Evolutionary conservation across 139 green algal genomes (phyloP), one percentile per base, ranked within the genome.

Genomic region (Pseudopediastrum boryanum): DNA sequence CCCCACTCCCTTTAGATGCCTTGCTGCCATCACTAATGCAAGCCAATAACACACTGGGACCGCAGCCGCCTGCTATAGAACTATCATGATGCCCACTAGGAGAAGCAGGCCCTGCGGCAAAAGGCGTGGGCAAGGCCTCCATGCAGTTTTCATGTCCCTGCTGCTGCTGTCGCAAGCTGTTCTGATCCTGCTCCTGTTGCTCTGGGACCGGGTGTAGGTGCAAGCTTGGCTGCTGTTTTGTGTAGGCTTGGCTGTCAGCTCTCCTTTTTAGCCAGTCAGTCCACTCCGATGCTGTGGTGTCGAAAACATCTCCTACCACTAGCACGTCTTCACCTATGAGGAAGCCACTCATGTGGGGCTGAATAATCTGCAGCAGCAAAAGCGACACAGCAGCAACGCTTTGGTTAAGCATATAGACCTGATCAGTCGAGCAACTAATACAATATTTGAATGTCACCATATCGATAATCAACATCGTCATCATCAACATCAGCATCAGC

Each of bases 201-300:
- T 41, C 43, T 41, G 69, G 56, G 54, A 70, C n/a, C 56, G 54
- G 33, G 27, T 7, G 58, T 33, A 4, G 54, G 41, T 16, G 58
- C 56, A 1, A 16, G 38, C 10, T 56, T 54, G 39, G 69, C n/a
- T n/a, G 35, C 35, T 21, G 29, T 51, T 39, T 56, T 78, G 54
- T 54, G 71, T 2, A 56, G 69, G 39, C 71, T 54, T 56, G 69
- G 42, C 54, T 70, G 71, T n/a, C n/a, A n/a, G n/a, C n/a, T n/a
- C n/a, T n/a, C n/a, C n/a, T 21, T 58, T 16, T 21, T 58, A 21
- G 48, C 48, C 48, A n/a, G 19, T n/a, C 19, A 16, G 19, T 16
- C 48, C 48, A 16, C 48, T 21, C 16, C 21, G 48, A 16, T 58
- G 48, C 21, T 58, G 48, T 58, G 48, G 16, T 58, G 48, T 21